Conservation (phyloP, 805 yeast species). For the Jamesozyma piceae region DNA sequence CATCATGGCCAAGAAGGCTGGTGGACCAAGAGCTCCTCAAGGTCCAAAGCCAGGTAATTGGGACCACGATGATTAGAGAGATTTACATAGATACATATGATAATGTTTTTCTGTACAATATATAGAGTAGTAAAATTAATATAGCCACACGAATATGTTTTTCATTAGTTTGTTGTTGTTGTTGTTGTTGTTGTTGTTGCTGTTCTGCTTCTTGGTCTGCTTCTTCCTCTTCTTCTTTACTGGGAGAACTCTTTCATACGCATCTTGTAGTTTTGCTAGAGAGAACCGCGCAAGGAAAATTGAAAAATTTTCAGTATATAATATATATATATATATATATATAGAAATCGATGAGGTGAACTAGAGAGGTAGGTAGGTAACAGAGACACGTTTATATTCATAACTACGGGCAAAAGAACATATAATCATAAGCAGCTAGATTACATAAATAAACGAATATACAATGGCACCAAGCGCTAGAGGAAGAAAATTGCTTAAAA, state of each 20-base stretch:
- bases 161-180: neutral
- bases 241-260: neutral
- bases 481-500: slow-evolving; percentile 35
- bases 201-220: neutral
- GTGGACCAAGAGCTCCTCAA: slow-evolving; percentile 87
- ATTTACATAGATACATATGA: neutral
- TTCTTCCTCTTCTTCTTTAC: too few relatives aligned
- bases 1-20: slow-evolving; percentile 97
- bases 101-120: too few relatives aligned
- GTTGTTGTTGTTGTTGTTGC: neutral
- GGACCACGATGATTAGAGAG: slow-evolving; percentile 74
- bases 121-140: neutral
- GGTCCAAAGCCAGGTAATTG: slow-evolving; percentile 88
- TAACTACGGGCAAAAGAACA: too few relatives aligned
- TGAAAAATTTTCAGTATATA: too few relatives aligned
- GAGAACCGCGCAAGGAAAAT: too few relatives aligned
- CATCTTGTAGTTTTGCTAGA: neutral
- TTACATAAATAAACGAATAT: neutral
- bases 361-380: neutral
- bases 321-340: too few relatives aligned
- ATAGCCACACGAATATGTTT: neutral
- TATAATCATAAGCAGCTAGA: too few relatives aligned
- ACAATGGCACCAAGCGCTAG: slow-evolving; percentile 27
- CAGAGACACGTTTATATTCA: too few relatives aligned
- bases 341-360: neutral